Conservation (phyloP, 139 green algal genomes). For the Coccomyxa sp. region DNA sequence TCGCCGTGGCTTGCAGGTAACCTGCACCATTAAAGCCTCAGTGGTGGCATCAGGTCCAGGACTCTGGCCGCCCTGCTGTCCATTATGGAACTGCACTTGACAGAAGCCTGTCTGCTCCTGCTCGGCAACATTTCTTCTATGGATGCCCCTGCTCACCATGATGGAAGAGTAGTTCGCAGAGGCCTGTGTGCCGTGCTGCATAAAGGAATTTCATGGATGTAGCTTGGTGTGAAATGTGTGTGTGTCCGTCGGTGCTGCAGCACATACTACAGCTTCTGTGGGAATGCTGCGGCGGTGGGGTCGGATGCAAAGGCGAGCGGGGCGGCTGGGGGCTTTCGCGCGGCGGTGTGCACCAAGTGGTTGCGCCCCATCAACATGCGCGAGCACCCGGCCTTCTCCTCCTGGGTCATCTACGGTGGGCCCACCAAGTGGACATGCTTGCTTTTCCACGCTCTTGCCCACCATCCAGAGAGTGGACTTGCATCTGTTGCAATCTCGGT, state of each 20-base stretch:
- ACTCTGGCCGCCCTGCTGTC: too few relatives aligned
- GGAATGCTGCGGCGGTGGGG: conserved; percentile 36
- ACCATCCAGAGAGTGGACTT: not conserved
- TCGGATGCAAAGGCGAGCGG: not conserved
- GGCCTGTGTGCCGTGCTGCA: not conserved
- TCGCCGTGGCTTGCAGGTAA: conserved; percentile 59
- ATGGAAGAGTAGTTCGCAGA: not conserved
- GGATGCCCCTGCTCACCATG: not conserved
- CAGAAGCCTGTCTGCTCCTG: not conserved
- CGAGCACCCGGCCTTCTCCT: conserved; percentile 60
- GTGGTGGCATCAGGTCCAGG: too few relatives aligned
- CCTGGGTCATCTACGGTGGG: conserved; percentile 72
- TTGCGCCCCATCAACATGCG: conserved; percentile 60
- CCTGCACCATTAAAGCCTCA: not conserved
- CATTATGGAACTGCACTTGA: not conserved
- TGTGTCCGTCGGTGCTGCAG: conserved; percentile 22
- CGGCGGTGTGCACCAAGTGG: conserved; percentile 62
- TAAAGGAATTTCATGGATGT: not conserved
- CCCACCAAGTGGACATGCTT: too few relatives aligned
- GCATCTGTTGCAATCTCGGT: not conserved
- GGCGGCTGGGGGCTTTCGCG: conserved; percentile 11
- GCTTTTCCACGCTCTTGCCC: too few relatives aligned
- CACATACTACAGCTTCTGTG: conserved; percentile 76
- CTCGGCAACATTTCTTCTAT: not conserved
- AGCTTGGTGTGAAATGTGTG: not conserved